Percentiles rank a stretch among this genome's conserved stretches.
Conservation (phyloP, 768 basidiomycete species). For the Mycena maculata region DNA sequence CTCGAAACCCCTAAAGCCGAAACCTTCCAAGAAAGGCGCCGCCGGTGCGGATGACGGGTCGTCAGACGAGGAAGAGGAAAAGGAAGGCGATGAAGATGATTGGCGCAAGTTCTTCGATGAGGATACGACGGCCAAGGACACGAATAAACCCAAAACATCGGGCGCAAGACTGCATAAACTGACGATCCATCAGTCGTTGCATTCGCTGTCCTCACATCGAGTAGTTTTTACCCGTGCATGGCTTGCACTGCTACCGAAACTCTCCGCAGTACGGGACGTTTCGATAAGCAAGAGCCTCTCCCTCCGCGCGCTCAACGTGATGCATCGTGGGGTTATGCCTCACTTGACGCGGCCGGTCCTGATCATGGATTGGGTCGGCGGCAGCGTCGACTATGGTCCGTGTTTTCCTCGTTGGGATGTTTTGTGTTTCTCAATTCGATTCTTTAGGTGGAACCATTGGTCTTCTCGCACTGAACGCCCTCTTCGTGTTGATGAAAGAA, state of each 20-base stretch:
- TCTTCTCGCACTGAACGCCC: conserved; percentile 88
- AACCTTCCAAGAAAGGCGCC: conserved; percentile 50
- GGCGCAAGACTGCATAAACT: conserved; percentile 69
- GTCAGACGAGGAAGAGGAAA: conserved; percentile 51
- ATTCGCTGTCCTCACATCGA: conserved; percentile 80
- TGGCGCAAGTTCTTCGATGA: conserved; percentile 92
- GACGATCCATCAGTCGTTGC: conserved; percentile 81
- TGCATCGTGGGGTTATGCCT: conserved; percentile 88
- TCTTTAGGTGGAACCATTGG: conserved; percentile 82
- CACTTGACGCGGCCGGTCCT: conserved; percentile 81
- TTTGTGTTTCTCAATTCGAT: neutral
- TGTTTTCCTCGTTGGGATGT: too few species aligned
- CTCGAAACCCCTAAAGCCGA: conserved; percentile 63
- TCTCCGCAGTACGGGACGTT: conserved; percentile 54
- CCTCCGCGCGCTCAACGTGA: conserved; percentile 74
- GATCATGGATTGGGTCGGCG: conserved; percentile 93
- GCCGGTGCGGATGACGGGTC: conserved; percentile 41
- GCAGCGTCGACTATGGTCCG: conserved; percentile 84
- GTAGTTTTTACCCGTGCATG: conserved; percentile 87
- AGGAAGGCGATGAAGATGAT: conserved; percentile 60
- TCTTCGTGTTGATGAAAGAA: conserved; percentile 91
- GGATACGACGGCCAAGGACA: conserved; percentile 50
- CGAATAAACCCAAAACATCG: conserved; percentile 49
- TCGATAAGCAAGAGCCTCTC: conserved; percentile 56
- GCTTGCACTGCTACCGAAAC: conserved; percentile 74